Conservation (phyloP, 148 eudicot genomes). For the Heliamphora exappendiculata region DNA sequence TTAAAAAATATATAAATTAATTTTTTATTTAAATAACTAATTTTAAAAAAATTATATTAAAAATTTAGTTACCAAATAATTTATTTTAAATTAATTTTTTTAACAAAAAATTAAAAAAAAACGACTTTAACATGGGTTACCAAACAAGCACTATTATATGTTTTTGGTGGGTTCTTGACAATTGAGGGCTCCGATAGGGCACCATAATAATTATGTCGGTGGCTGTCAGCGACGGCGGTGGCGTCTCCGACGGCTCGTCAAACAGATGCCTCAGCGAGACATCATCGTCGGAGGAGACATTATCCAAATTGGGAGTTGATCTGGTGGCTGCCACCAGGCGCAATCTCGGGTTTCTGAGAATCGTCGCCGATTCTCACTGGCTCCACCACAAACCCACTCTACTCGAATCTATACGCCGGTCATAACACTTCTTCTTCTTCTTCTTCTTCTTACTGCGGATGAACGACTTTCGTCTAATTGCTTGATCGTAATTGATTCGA, state of each 20-base stretch:
- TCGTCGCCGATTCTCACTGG: slow-evolving; percentile 58
- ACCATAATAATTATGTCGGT: no score
- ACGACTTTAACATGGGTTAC: no score
- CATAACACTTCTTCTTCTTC: not conserved
- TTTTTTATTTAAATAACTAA: no score
- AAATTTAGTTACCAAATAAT: no score
- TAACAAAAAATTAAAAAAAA: no score
- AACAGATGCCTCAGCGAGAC: slow-evolving; percentile 45
- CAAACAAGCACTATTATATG: no score
- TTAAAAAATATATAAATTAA: no score
- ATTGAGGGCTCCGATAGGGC: no score
- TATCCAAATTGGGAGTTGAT: slow-evolving; percentile 37
- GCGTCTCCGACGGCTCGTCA: slow-evolving; percentile 34
- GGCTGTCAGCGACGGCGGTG: not conserved
- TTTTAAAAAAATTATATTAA: no score
- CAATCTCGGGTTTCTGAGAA: slow-evolving; percentile 54
- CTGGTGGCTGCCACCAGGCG: slow-evolving; percentile 71
- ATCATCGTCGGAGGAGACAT: slow-evolving; percentile 37
- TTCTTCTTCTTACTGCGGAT: not conserved
- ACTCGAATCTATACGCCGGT: slow-evolving; percentile 65
- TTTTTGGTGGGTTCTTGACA: no score
- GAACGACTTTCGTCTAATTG: not conserved
- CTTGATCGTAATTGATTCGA: not conserved
- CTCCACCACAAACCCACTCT: slow-evolving; percentile 44
- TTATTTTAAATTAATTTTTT: no score